Percentiles rank a stretch among this genome's conserved stretches.
These are phyloP conservation scores for Umbellularia californica DNA, from an alignment of 164 flowering plant genomes.

Conservation along the genomic window DNA sequence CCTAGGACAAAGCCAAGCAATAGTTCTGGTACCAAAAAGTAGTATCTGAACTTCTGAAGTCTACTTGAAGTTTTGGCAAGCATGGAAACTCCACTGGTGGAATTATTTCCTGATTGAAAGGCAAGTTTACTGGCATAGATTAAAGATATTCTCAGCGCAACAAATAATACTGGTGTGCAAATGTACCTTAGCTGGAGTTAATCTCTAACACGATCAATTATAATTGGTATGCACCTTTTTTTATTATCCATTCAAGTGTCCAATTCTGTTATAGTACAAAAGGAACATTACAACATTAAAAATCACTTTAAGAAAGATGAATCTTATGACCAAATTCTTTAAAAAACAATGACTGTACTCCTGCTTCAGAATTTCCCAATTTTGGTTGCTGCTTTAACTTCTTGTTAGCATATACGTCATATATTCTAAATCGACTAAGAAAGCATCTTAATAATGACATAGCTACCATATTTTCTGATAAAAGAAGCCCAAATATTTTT, in stretches of 20 bases:
- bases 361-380: no score
- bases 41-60: not conserved
- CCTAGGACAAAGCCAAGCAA: constrained; percentile 38
- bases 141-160: no score
- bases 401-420: not conserved
- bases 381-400: no score
- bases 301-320: no score
- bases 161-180: no score
- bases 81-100: not conserved
- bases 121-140: not conserved
- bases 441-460: no score
- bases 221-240: not conserved
- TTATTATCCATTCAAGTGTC: no score
- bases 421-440: not conserved
- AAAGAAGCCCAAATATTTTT: no score
- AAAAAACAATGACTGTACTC: no score
- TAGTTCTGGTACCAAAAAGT: constrained; percentile 20
- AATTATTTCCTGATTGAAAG: not conserved
- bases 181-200: not conserved
- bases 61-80: not conserved
- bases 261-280: no score
- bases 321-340: no score
- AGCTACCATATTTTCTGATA: not conserved
- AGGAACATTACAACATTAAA: no score
- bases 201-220: not conserved